Conservation (phyloP, 257 asterid genomes). For the Salvia hispanica region DNA sequence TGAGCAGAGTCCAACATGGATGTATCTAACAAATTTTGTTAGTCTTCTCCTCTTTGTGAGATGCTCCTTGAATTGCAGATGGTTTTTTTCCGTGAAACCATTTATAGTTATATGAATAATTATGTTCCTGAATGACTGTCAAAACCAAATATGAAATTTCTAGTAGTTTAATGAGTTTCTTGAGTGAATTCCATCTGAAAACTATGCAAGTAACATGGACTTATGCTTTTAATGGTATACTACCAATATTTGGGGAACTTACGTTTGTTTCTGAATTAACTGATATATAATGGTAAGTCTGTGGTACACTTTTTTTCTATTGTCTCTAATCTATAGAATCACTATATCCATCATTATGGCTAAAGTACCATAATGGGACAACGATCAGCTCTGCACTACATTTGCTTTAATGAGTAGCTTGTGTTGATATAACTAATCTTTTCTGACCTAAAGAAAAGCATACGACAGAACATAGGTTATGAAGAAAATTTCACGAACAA, state of each 20-base stretch:
- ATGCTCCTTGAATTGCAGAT: background rate
- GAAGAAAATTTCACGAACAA: background rate
- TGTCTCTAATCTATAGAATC: background rate
- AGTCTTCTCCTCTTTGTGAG: background rate
- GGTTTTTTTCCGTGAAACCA: background rate
- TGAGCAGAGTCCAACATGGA: background rate
- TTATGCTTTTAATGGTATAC: background rate
- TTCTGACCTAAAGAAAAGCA: background rate
- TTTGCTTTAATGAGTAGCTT: background rate
- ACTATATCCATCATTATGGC: background rate
- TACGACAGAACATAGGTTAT: no score
- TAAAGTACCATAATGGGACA: background rate
- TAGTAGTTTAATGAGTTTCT: constrained; percentile 12
- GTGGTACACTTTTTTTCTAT: constrained; percentile 4
- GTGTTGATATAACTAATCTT: background rate
- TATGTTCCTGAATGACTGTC: background rate
- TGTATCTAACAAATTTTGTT: background rate
- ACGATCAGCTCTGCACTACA: constrained; percentile 9
- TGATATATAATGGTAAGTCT: background rate
- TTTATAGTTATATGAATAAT: constrained; percentile 1
- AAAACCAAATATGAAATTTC: background rate
- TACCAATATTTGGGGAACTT: background rate
- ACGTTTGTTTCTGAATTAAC: background rate
- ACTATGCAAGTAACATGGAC: background rate
- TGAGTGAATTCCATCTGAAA: background rate